phyloP scores from a whole-genome alignment of 2,329 filamentous ascomycete genomes.

The Cytospora schulzeri region DNA sequence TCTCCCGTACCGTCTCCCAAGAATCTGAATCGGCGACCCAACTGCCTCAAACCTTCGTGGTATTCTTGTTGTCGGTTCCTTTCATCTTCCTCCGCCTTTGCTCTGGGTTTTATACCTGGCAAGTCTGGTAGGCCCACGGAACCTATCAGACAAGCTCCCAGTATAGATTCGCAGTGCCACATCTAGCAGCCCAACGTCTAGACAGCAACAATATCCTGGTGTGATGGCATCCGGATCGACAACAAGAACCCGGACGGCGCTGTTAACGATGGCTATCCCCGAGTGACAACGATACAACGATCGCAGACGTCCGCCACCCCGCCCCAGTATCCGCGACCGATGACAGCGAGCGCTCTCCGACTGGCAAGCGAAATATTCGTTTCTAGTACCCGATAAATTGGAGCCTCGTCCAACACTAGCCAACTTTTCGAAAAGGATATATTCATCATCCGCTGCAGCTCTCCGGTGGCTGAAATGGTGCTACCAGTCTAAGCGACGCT shows the following conservation, averaged over 20 bases:
- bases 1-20: not conserved
- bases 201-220: not conserved
- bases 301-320: not conserved
- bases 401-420: conserved; percentile 16
- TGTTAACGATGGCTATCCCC: not conserved
- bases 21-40: not conserved
- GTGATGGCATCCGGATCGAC: not conserved
- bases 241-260: not conserved
- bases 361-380: conserved; percentile 17
- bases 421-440: conserved; percentile 1
- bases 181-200: not conserved
- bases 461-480: conserved; percentile 26
- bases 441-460: conserved; percentile 20
- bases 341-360: not conserved
- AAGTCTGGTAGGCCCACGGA: not conserved
- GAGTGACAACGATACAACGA: not conserved
- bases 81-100: not conserved
- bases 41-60: not conserved
- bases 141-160: not conserved
- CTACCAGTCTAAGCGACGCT: conserved; percentile 23
- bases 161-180: no score
- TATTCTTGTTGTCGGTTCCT: not conserved
- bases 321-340: not conserved
- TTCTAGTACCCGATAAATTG: conserved; percentile 5
- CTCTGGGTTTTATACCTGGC: not conserved